Percentiles rank a stretch among this genome's conserved stretches.
phyloP scores from a whole-genome alignment of 2,329 filamentous ascomycete genomes.

The Nemania abortiva region DNA sequence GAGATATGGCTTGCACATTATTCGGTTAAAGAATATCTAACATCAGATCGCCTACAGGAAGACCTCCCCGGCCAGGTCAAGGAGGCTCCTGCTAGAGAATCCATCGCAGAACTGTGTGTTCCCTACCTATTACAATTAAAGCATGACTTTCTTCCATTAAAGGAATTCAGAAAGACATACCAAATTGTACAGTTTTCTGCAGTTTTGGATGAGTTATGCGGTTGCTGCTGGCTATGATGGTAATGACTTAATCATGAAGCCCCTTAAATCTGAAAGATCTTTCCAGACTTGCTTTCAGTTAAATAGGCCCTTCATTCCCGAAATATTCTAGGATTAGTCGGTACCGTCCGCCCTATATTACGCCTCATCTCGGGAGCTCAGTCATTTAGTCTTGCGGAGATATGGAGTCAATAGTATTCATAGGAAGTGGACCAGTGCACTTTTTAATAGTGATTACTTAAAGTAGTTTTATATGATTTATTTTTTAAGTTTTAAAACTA shows the following conservation, averaged over 20 bases:
- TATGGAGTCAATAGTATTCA: too few species aligned
- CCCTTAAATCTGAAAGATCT: background rate
- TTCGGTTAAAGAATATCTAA: slow-evolving; percentile 50
- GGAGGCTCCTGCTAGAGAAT: background rate
- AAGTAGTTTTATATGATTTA: too few species aligned
- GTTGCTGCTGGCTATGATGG: background rate
- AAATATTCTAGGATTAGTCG: too few species aligned
- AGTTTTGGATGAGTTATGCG: slow-evolving; percentile 6
- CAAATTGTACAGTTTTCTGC: background rate
- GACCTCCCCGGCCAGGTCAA: slow-evolving; percentile 10
- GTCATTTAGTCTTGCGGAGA: too few species aligned
- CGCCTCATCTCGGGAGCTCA: slow-evolving; percentile 3
- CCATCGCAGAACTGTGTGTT: slow-evolving; percentile 15
- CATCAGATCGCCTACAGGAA: slow-evolving; percentile 40
- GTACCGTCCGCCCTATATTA: background rate
- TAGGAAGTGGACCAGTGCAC: too few species aligned
- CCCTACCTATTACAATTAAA: slow-evolving; percentile 3
- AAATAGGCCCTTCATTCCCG: background rate
- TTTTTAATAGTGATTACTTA: too few species aligned
- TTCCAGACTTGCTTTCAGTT: background rate
- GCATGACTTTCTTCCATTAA: background rate
- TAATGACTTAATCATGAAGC: background rate
- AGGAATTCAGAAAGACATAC: background rate
- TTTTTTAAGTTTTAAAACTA: too few species aligned
- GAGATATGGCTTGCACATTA: slow-evolving; percentile 49